Percentiles rank a stretch among this genome's conserved stretches.
phyloP scores from a whole-genome alignment of 2,329 filamentous ascomycete species.

The Colletotrichum musae region DNA sequence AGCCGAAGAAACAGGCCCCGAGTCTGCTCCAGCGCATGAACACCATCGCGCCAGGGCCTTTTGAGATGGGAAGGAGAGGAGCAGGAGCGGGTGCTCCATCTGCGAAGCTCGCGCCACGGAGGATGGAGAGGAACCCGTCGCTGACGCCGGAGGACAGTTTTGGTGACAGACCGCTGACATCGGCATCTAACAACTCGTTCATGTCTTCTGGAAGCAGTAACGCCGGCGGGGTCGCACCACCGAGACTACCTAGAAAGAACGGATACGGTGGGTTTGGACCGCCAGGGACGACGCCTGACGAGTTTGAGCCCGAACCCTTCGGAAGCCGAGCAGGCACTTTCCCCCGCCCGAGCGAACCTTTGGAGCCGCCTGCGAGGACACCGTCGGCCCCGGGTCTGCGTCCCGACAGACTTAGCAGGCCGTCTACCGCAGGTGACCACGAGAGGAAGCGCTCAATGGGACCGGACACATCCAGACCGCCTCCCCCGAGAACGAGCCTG shows the following conservation, averaged over 20 bases:
- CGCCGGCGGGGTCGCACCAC: conserved; percentile 48
- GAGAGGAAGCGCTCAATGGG: conserved; percentile 60
- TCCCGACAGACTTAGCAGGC: conserved; percentile 53
- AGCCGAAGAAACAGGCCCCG: conserved; percentile 54
- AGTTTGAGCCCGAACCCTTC: conserved; percentile 55
- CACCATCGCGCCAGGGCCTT: conserved; percentile 76
- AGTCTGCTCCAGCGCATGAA: conserved; percentile 74
- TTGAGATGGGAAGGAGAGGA: conserved; percentile 64
- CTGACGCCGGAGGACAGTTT: conserved; percentile 40
- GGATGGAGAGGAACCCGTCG: conserved; percentile 43
- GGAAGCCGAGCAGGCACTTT: conserved; percentile 68
- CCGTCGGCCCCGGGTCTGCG: conserved; percentile 64
- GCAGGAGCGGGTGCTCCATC: conserved; percentile 42
- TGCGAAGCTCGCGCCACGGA: conserved; percentile 49
- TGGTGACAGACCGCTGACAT: conserved; percentile 48
- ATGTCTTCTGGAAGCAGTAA: conserved; percentile 39
- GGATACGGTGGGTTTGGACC: conserved; percentile 73
- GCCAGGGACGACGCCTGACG: conserved; percentile 55
- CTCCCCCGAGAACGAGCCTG: conserved; percentile 67
- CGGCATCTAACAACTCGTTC: conserved; percentile 49
- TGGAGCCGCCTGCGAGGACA: conserved; percentile 58
- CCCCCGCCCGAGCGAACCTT: conserved; percentile 56
- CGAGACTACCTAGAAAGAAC: conserved; percentile 62
- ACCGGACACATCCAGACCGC: conserved; percentile 65
- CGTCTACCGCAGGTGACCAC: conserved; percentile 45